Base-by-base conservation (phyloP, 306 rosid genomes). In the Citrullus mucosospermus region DNA sequence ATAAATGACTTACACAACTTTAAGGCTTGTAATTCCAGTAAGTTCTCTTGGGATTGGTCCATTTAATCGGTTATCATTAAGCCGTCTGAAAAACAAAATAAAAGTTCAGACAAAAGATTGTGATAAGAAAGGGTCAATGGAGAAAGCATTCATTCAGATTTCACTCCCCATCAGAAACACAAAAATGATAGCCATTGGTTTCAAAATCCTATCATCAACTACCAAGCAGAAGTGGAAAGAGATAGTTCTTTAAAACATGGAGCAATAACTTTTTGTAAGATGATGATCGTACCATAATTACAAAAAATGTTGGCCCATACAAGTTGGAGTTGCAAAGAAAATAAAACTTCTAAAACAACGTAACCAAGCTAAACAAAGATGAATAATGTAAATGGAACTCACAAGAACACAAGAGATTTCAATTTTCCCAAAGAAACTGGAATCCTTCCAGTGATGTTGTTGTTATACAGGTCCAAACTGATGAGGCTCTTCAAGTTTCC, bases 391-490 rank as follows among this genome's bases (percentile, higher is more conserved):
- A 78, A 50, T n/a, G 43, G 65, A 55, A 88, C 98, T 92, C 88
- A 94, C 98, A 94, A 82, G 87, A 94, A 94, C 83, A 92, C 93
- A 10, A 94, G 98, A 82, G 88, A 89, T 84, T 92, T 94, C 92
- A 92, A 78, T 57, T 92, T 88, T 81, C 93, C 98, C 83, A 93
- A 79, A 15, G 94, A 87, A 44, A 87, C 62, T 46, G 98, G 98
- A 77, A 93, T 87, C 68, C 84, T 81, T 79, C 98, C 97, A 2
- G 96, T 86, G 50, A 94, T 86, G 84, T 94, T 94, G 91, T 94
- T 94, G 85, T 87, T 89, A 71, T 94, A 94, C 84, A 94, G 80
- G 85, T 92, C 97, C 92, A 94, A 87, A 88, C 98, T 94, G 84
- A 94, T 83, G 80, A 94, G 95, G 85, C 87, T 89, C 86, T 88